Evolutionary conservation across 2,329 filamentous ascomycete species (phyloP), one percentile per base, ranked within the genome.

Genomic region (Xylariaceae sp.): DNA sequence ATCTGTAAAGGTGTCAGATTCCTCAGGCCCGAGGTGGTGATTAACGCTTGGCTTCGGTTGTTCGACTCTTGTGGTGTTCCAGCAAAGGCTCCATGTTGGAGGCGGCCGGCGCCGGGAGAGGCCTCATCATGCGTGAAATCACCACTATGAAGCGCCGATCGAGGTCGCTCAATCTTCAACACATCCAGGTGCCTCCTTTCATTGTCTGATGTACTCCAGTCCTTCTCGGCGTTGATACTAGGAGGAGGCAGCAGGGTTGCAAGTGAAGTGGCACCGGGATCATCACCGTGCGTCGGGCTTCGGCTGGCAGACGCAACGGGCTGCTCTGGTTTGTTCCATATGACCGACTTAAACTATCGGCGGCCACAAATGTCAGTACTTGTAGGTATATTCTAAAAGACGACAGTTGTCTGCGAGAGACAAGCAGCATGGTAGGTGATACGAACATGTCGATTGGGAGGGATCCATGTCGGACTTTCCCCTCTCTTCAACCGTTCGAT

Each of bases 401-500:
- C 17, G 13, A 5, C 7, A 35, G 34, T 34, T 47, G 11, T 42
- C 37, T 42, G 23, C 11, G 18, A 1, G 11, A 37, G 34, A 47
- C 15, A 34, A 10, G 2, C n/a, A 57, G 37, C 57, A 49, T 34
- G 56, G 53, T 13, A 52, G 23, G 23, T 30, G 11, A n/a, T 42
- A 74, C 78, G 56, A 75, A 85, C 87, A 78, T 83, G 81, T 68
- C 81, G 81, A 70, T 80, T 9, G 4, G 84, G 23, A 34, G 85
- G 82, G 45, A 87, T 78, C 90, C 90, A 94, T 3, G 85, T 84
- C 44, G 89, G 87, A 68, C 85, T 88, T 74, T 92, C 86, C 37
- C 85, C 86, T 72, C 83, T 85, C 76, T 97, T 97, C 65, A 97
- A 81, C 64, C 87, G 83, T 73, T 92, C 84, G 59, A 97, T 97